Base-by-base conservation (phyloP, 352 stramenopile species). In the Globisporangium uncinulatum region DNA sequence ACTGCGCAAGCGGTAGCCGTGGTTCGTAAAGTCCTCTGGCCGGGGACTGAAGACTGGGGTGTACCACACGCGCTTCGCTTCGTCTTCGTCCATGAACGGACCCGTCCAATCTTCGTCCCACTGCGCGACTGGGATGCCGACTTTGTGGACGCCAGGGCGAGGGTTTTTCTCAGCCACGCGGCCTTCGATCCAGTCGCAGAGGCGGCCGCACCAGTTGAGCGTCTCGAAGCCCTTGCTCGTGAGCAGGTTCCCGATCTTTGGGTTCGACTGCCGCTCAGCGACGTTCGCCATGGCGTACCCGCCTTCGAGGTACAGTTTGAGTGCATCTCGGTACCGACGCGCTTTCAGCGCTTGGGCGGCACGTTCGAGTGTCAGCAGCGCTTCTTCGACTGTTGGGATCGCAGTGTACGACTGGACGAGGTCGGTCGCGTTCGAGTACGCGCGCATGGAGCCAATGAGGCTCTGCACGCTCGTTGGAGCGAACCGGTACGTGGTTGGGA, bases 131-230 rank as follows among this genome's bases (percentile, higher is more conserved):
- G 77, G 69, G 44, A 95, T 93, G 0, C 74, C 83, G 17, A 92
- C 80, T 45, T 93, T 93, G 64, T 91, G 81, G 17, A 90, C 77
- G 6, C 85, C 81, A 0, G 83, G 81, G 0, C 83, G 81, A 10
- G 85, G 81, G 36, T 83, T 79, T 61, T 85, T 83, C 42, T 91
- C 84, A 20, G 86, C 66, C 7, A 87, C 57, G n/a, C 83, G 85
- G 10, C 83, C 83, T 64, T 95, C 85, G 47, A 95, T 91, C 76
- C 78, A 92, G 60, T 93, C 83, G 50, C 81, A 92, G 0, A 95
- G 71, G 6, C 70, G 57, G 5, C 79, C 83, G 47, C 81, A 91
- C 85, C 85, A 95, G 57, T 95, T 90, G 54, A 95, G 74, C 43
- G 79, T 91, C 63, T 95, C 85, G 39, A 92, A 89, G 39, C 79